Base-by-base conservation (phyloP, 1,284 basidiomycete genomes). In the Marasmius tenuissimus region DNA sequence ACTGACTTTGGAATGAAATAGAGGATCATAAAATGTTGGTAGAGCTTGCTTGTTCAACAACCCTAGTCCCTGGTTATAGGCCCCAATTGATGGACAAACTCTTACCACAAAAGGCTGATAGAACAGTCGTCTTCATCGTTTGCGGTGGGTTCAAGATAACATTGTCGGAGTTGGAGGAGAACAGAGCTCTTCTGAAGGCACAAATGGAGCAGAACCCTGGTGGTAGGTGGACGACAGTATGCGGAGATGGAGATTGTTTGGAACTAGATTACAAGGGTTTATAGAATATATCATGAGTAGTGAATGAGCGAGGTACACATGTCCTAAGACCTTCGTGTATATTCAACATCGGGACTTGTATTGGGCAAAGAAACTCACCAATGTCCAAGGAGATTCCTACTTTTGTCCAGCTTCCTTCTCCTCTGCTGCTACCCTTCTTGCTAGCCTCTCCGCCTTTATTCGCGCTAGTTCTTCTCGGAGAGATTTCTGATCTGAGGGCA, bases 81-180 rank as follows among this genome's bases (percentile, higher is more conserved):
- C 78, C 74, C 2, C 70, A 73, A 1, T 70, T 92, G n/a, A 84
- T 91, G 68, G 66, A 79, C 42, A 77, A 71, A 54, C 68, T 89
- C 16, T 75, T 86, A 0, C 79, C 81, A 18, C 69, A 71, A 14
- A 62, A 66, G 4, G 66, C 70, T 20, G 67, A 56, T 27, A 70
- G 75, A n/a, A 80, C 72, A 0, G 78, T 85, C 7, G 84, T 89
- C 0, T 88, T 90, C 71, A 77, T 89, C 61, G 81, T 87, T 45
- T 93, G 90, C 62, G 90, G 89, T 3, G 90, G 89, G 1, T 87
- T 88, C 71, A 92, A 91, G 67, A 76, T 88, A 27, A 84, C 85
- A 4, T 63, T 83, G 34, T 72, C 76, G 4, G 88, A 89, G 4
- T 70, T 85, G 57, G 70, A 58, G 33, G 80, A 82, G 59, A 89